Base-by-base conservation (phyloP, 768 basidiomycete genomes). In the Pleurotus platypus region DNA sequence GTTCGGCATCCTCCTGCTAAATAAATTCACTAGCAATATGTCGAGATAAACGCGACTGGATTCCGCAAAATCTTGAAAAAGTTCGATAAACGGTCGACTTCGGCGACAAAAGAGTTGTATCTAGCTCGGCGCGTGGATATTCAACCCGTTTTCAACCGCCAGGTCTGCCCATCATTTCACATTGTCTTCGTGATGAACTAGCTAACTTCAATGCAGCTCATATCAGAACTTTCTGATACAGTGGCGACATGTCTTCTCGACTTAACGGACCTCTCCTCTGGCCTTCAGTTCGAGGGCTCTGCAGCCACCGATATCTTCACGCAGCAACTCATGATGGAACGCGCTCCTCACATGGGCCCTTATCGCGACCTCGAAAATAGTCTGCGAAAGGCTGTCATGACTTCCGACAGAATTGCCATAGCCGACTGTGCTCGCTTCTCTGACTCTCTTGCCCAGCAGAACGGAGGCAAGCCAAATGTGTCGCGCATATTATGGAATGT, bases 1-100 rank as follows among this genome's bases (percentile, higher is more conserved):
- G 49, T 30, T 62, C 54, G 59, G 54, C 57, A 42, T 62, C 63
- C 62, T 65, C 61, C 59, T 60, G 40, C 63, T 64, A 56, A 45
- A 60, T 48, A 42, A 40, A 60, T 43, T 61, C 67, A 57, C 43
- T 67, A 95, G 94, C 90, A 94, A 82, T 99, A 95, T 66, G 86
- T 99, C 60, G 97, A 98, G 72, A 90, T 97, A 66, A 99, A 98
- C 68, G 97, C 90, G 5, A 93, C 87, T 8, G 97, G 94, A 3
- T 98, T 98, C 70, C 84, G 95, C 46, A 98, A 98, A 70, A 98
- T 98, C 48, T 72, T 98, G 60, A 98, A 99, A 68, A 99, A 99
- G 69, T 99, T 93, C 81, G 97, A 98, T 73, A 99, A 98, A 72
- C 84, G 93, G 47, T 94, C 94, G 38, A 97, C 87, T 43, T 94